Percentiles rank a stretch among this genome's conserved stretches.
Evolutionary conservation across 106 monocot genomes (phyloP).

Genomic region (Chionographis japonica): DNA sequence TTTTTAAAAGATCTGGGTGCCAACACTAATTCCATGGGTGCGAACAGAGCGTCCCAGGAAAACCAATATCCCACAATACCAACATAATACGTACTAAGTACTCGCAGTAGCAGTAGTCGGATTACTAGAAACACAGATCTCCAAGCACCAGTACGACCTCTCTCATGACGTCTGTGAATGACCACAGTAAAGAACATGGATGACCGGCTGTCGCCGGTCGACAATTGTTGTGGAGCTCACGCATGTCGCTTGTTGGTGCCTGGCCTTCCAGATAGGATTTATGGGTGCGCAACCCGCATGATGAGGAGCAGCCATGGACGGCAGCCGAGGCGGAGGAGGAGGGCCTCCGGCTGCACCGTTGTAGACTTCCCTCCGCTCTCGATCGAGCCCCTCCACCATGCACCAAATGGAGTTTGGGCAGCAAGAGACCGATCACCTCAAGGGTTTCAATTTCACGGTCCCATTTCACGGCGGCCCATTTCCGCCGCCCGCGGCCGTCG

Average conservation of each 20-base stretch:
- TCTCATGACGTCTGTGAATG: constrained; percentile 3
- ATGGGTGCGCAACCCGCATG: too few relatives aligned
- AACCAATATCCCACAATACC: too few relatives aligned
- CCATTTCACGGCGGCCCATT: neutral
- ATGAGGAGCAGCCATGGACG: too few relatives aligned
- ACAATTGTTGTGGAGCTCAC: neutral
- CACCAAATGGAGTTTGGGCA: constrained; percentile 25
- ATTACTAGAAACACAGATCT: constrained; percentile 5
- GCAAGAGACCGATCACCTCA: constrained; percentile 6
- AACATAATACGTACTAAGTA: too few relatives aligned
- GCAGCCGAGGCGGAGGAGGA: neutral
- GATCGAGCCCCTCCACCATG: neutral
- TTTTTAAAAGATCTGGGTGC: too few relatives aligned
- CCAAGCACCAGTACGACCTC: neutral
- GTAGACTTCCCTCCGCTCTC: constrained; percentile 14
- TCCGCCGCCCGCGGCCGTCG: neutral
- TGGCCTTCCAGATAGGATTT: too few relatives aligned
- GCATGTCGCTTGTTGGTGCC: too few relatives aligned
- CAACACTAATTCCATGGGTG: too few relatives aligned
- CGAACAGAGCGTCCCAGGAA: too few relatives aligned
- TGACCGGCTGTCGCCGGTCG: neutral
- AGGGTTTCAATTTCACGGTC: constrained; percentile 14
- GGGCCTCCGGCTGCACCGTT: constrained; percentile 6
- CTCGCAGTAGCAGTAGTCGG: too few relatives aligned
- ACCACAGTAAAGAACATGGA: constrained; percentile 3